These are phyloP conservation scores for Arthroderma sp. DNA, from an alignment of 2,329 filamentous ascomycete species.

Conservation along the genomic window DNA sequence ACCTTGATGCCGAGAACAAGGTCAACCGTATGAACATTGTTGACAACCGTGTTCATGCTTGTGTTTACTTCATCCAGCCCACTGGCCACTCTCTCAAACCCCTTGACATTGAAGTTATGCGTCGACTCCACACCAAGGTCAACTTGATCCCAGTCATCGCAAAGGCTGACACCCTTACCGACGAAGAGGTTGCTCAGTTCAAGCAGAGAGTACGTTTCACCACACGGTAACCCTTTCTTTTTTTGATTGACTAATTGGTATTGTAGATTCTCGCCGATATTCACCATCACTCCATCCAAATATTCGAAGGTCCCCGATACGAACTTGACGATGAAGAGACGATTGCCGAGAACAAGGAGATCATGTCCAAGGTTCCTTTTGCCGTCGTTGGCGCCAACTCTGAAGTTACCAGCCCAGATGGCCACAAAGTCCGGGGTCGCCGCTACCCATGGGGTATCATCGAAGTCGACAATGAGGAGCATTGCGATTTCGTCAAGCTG, in stretches of 20 bases:
- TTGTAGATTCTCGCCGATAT: constrained; percentile 87
- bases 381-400: constrained; percentile 94
- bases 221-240: neutral
- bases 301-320: constrained; percentile 96
- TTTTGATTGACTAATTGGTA: constrained; percentile 12
- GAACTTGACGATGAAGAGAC: constrained; percentile 99
- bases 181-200: constrained; percentile 88
- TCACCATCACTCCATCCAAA: constrained; percentile 92
- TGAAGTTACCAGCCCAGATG: constrained; percentile 81
- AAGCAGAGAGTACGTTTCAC: constrained; percentile 70
- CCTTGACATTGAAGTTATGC: constrained; percentile 98
- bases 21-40: constrained; percentile 99
- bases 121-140: constrained; percentile 98
- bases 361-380: constrained; percentile 99
- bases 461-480: constrained; percentile 98
- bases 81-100: constrained; percentile 98
- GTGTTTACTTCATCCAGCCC: constrained; percentile 99
- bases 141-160: constrained; percentile 98
- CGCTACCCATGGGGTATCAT: constrained; percentile 97
- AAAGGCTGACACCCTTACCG: constrained; percentile 94
- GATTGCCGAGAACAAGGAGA: constrained; percentile 99
- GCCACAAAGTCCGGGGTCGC: constrained; percentile 89
- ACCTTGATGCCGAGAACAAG: constrained; percentile 99
- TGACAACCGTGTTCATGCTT: constrained; percentile 96
- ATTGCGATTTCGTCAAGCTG: constrained; percentile 99